Evolutionary conservation across 768 basidiomycete species (phyloP).

Genomic region (Lentinus brumalis): DNA sequence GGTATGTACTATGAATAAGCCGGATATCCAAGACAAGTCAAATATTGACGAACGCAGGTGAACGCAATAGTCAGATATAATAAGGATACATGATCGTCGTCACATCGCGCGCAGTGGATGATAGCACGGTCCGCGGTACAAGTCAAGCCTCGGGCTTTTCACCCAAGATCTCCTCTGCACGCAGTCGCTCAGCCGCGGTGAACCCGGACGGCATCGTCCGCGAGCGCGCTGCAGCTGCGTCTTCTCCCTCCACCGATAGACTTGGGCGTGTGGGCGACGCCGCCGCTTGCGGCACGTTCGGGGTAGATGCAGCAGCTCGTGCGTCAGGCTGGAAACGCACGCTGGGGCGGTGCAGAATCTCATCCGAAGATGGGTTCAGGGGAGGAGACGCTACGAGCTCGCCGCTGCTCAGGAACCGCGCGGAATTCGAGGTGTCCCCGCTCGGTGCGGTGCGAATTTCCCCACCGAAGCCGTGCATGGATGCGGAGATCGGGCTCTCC

Average conservation of each 20-base stretch:
- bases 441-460: background rate
- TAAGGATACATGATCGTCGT: constrained; percentile 2
- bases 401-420: constrained; percentile 11
- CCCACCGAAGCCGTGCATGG: background rate
- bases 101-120: background rate
- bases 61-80: background rate
- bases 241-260: constrained; percentile 2
- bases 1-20: no score
- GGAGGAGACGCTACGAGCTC: constrained; percentile 14
- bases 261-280: background rate
- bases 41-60: no score
- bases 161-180: constrained; percentile 8
- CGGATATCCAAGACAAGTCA: no score
- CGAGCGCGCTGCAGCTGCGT: constrained; percentile 11
- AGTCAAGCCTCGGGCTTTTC: background rate
- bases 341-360: background rate
- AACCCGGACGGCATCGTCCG: constrained; percentile 15
- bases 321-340: constrained; percentile 14
- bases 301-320: background rate
- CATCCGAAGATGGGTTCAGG: background rate
- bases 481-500: constrained; percentile 7
- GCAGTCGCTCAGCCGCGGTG: constrained; percentile 6
- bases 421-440: background rate
- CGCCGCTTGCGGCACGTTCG: constrained; percentile 3
- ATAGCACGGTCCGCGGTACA: background rate